Percentiles rank a stretch among this genome's conserved stretches.
Conservation (phyloP, 2,329 filamentous ascomycete genomes). For the Neobulgaria alba region DNA sequence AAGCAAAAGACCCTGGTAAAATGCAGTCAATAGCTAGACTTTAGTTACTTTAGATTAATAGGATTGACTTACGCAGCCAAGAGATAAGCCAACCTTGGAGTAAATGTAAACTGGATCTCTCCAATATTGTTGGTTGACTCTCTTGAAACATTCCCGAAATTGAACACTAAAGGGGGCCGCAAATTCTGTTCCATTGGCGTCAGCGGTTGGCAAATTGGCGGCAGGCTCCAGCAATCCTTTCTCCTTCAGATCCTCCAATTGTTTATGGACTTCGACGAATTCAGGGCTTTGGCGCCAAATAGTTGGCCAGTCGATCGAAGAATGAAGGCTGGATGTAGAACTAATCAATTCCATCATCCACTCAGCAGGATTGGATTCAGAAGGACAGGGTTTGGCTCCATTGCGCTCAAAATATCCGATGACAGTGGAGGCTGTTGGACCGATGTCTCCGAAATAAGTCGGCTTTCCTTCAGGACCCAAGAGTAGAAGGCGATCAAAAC, state of each 20-base stretch:
- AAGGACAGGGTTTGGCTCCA: conserved; percentile 54
- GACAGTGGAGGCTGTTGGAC: conserved; percentile 57
- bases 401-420: conserved; percentile 68
- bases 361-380: conserved; percentile 68
- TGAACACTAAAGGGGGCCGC: conserved; percentile 51
- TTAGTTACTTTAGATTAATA: no score
- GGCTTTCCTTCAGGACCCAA: conserved; percentile 34
- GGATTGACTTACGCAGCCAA: conserved; percentile 36
- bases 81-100: conserved; percentile 17
- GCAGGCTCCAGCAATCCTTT: conserved; percentile 12
- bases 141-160: conserved; percentile 43
- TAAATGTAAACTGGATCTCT: conserved; percentile 51
- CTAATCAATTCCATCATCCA: conserved; percentile 63
- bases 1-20: conserved; percentile 50
- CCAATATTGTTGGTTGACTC: conserved; percentile 56
- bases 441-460: conserved; percentile 51
- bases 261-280: conserved; percentile 29
- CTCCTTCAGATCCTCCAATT: conserved; percentile 45
- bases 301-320: conserved; percentile 52
- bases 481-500: conserved; percentile 74
- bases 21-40: no score
- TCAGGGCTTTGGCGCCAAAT: conserved; percentile 49
- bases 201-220: conserved; percentile 1
- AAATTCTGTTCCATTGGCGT: conserved; percentile 47
- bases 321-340: conserved; percentile 48